Evolutionary conservation across 306 rosid genomes (phyloP).

Genomic region (Delonix regia): DNA sequence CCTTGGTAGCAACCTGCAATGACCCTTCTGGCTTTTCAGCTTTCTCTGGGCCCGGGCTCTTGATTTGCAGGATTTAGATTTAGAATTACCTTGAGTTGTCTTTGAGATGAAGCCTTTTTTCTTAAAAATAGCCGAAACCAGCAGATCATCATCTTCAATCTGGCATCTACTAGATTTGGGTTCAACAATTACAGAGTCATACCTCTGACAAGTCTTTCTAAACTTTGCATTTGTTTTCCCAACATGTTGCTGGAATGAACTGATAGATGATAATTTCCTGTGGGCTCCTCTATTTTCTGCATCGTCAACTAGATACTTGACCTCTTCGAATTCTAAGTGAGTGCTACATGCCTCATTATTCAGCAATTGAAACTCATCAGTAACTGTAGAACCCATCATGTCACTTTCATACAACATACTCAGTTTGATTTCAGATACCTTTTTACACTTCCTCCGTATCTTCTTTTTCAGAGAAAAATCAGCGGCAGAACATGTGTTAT

Average conservation of each 20-base stretch:
- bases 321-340: constrained; percentile 50
- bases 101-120: constrained; percentile 60
- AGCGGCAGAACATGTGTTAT: constrained; percentile 44
- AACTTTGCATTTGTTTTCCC: constrained; percentile 48
- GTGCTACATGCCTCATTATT: constrained; percentile 43
- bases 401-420: constrained; percentile 49
- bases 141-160: constrained; percentile 87
- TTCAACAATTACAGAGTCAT: constrained; percentile 46
- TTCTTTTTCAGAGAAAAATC: constrained; percentile 64
- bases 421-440: constrained; percentile 78
- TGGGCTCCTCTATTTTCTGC: constrained; percentile 45
- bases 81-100: constrained; percentile 40
- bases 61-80: constrained; percentile 58
- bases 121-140: constrained; percentile 85
- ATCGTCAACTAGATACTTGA: constrained; percentile 43
- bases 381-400: constrained; percentile 43
- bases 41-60: constrained; percentile 56
- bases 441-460: constrained; percentile 73
- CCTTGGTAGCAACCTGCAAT: constrained; percentile 80
- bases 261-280: constrained; percentile 41
- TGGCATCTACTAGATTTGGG: constrained; percentile 59
- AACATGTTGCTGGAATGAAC: constrained; percentile 46
- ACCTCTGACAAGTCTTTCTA: constrained; percentile 36
- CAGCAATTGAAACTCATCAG: constrained; percentile 46
- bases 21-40: constrained; percentile 63